A percentile compares a stretch with the other conserved stretches of the same genome.
These are phyloP conservation scores for Eremomyces bilateralis DNA, from an alignment of 495 filamentous ascomycete species.

Conservation along the genomic window DNA sequence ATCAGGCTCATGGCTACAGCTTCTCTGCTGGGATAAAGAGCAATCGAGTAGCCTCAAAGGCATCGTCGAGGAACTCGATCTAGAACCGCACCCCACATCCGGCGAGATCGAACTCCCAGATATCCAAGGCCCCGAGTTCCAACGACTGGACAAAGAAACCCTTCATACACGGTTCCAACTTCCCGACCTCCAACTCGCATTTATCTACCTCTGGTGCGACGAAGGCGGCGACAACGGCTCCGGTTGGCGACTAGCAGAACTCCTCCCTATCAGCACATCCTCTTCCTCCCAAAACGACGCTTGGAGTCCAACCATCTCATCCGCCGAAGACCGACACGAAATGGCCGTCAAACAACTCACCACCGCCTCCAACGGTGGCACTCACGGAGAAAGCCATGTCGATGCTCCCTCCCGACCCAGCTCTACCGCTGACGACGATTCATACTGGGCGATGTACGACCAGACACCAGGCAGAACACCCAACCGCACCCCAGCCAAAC, in stretches of 20 bases:
- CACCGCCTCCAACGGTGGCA: constrained; percentile 5
- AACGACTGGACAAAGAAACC: constrained; percentile 67
- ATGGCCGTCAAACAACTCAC: too few species aligned
- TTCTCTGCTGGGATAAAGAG: constrained; percentile 65
- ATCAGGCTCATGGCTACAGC: constrained; percentile 61
- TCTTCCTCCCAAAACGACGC: too few species aligned
- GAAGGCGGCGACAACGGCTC: constrained; percentile 45
- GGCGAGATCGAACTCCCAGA: constrained; percentile 71
- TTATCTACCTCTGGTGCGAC: constrained; percentile 44
- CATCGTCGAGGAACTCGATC: constrained; percentile 39
- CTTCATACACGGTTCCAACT: constrained; percentile 43
- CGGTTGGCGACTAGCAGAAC: constrained; percentile 70
- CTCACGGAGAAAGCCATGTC: not conserved
- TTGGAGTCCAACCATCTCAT: constrained; percentile 32
- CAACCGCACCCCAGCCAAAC: too few species aligned
- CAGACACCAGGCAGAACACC: constrained; percentile 61
- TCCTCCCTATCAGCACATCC: constrained; percentile 31
- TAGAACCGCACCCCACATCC: constrained; percentile 80
- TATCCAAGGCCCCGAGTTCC: constrained; percentile 40
- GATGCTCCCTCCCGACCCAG: not conserved
- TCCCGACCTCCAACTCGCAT: constrained; percentile 20
- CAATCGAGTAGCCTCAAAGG: constrained; percentile 44
- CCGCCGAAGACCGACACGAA: constrained; percentile 33
- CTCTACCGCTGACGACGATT: constrained; percentile 50
- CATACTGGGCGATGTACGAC: constrained; percentile 92